phyloP scores from a whole-genome alignment of 805 yeast species.

The Scheffersomyces coipomensis region DNA sequence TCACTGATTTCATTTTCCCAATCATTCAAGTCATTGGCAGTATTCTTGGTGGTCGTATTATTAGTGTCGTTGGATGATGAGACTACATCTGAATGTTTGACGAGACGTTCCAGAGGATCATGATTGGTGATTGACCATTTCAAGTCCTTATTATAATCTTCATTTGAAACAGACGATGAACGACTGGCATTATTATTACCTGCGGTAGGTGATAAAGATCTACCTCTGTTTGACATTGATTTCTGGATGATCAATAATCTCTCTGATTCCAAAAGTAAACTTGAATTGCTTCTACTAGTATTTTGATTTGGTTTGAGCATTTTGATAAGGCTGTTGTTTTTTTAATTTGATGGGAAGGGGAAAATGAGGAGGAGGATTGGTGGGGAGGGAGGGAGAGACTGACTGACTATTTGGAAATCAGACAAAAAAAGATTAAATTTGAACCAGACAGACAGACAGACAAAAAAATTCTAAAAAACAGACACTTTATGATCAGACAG shows the following conservation, averaged over 20 bases:
- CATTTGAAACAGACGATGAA: constrained; percentile 34
- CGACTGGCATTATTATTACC: constrained; percentile 16
- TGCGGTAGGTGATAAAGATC: constrained; percentile 34
- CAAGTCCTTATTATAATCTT: constrained; percentile 40
- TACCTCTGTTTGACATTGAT: constrained; percentile 32
- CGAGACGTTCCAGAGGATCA: constrained; percentile 70
- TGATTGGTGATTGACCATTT: constrained; percentile 69
- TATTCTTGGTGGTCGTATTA: constrained; percentile 7
- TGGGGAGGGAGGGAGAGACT: no score
- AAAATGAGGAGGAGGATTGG: no score
- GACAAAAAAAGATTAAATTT: no score
- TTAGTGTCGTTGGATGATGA: no score
- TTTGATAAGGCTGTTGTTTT: no score
- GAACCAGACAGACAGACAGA: no score
- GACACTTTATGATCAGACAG: no score
- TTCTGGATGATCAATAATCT: constrained; percentile 39
- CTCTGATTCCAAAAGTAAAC: constrained; percentile 46
- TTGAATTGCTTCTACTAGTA: no score
- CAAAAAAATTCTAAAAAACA: no score
- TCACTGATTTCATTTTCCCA: constrained; percentile 46
- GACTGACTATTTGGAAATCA: no score
- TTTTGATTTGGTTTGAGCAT: no score
- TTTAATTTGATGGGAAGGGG: no score
- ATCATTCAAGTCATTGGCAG: constrained; percentile 10
- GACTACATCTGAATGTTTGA: constrained; percentile 8